A percentile compares a stretch with the other conserved stretches of the same genome.
Conservation (phyloP, 2,329 filamentous ascomycete genomes). For the Aureobasidium sp. region DNA sequence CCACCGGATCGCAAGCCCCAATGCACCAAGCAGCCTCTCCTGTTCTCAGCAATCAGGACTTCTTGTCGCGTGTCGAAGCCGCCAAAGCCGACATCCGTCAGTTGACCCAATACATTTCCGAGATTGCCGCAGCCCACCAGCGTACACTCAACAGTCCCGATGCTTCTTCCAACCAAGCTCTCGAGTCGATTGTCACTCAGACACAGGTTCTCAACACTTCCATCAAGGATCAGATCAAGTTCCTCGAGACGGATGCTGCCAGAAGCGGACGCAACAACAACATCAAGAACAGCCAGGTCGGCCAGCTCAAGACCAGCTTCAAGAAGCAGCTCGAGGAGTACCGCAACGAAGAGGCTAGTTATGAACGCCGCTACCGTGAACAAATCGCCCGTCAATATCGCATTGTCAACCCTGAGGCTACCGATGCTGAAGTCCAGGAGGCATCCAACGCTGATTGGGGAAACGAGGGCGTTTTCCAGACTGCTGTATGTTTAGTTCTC, state of each 20-base stretch:
- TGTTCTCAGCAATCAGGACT: conserved; percentile 49
- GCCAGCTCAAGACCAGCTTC: conserved; percentile 63
- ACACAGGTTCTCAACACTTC: conserved; percentile 65
- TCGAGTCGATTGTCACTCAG: conserved; percentile 59
- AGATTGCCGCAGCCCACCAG: conserved; percentile 63
- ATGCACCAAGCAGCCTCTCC: conserved; percentile 31
- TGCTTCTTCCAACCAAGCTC: conserved; percentile 39
- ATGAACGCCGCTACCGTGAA: conserved; percentile 63
- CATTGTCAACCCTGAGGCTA: conserved; percentile 75
- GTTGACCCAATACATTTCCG: conserved; percentile 57
- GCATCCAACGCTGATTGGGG: conserved; percentile 65
- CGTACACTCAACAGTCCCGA: conserved; percentile 61
- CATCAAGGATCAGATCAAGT: conserved; percentile 72
- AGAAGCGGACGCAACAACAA: conserved; percentile 52
- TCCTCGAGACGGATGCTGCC: conserved; percentile 60
- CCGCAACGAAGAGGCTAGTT: conserved; percentile 61
- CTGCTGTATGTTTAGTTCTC: conserved; percentile 51
- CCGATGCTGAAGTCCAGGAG: conserved; percentile 60
- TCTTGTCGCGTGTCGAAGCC: conserved; percentile 53
- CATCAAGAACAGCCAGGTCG: conserved; percentile 62
- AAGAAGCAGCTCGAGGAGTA: conserved; percentile 63
- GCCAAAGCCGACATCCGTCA: conserved; percentile 60
- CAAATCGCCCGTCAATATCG: conserved; percentile 73
- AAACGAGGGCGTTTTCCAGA: conserved; percentile 73
- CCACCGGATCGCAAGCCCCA: conserved; percentile 14